Evolutionary conservation across 352 stramenopile species (phyloP).

Genomic region (Pythium monospermum): DNA sequence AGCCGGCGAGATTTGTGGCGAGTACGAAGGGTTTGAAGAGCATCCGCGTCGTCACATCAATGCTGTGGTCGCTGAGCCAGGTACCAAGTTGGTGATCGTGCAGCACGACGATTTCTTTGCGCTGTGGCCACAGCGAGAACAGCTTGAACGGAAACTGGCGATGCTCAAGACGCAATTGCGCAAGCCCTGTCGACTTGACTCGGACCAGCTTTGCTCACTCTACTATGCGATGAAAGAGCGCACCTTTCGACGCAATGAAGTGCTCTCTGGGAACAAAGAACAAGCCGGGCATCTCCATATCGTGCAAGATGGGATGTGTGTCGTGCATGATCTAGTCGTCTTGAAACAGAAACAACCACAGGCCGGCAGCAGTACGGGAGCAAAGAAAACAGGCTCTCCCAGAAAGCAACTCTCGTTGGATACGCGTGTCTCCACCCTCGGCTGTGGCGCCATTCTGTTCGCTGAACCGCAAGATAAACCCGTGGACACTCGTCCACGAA

Average conservation of each 20-base stretch:
- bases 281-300: constrained; percentile 28
- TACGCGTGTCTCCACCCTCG: constrained; percentile 35
- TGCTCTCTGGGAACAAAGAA: constrained; percentile 26
- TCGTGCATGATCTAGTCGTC: constrained; percentile 39
- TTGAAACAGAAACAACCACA: constrained; percentile 24
- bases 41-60: constrained; percentile 24
- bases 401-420: constrained; percentile 27
- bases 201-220: constrained; percentile 35
- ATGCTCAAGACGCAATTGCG: constrained; percentile 30
- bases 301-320: constrained; percentile 32
- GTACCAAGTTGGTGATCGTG: constrained; percentile 32
- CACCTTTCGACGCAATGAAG: constrained; percentile 38
- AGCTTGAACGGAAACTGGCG: constrained; percentile 27
- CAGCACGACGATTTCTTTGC: constrained; percentile 29
- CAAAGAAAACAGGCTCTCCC: neutral
- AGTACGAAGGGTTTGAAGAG: constrained; percentile 35
- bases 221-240: constrained; percentile 35
- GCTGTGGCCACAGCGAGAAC: constrained; percentile 27
- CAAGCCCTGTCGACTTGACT: constrained; percentile 29
- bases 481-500: neutral
- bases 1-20: constrained; percentile 36
- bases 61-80: constrained; percentile 17
- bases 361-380: neutral
- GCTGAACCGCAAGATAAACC: constrained; percentile 12
- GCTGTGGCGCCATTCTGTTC: constrained; percentile 30